Percentiles rank a stretch among this genome's conserved stretches.
Conservation (phyloP, 1,284 basidiomycete genomes). For the Phlebopus sp. region DNA sequence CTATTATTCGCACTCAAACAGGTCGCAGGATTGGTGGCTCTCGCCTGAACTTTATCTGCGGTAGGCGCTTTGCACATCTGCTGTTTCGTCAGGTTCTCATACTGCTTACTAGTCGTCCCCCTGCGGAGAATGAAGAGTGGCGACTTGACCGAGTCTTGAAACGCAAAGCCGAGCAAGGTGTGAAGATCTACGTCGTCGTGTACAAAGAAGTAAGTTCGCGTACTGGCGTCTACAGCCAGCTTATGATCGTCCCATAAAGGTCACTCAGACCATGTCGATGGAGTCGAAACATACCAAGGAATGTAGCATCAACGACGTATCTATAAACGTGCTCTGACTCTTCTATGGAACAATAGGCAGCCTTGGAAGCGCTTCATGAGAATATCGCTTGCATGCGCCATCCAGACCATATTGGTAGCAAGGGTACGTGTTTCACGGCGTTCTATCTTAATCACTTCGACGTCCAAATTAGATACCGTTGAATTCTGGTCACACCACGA, state of each 20-base stretch:
- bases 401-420: conserved; percentile 84
- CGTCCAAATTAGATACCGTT: conserved; percentile 51
- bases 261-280: conserved; percentile 88
- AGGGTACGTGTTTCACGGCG: conserved; percentile 41
- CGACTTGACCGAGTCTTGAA: conserved; percentile 81
- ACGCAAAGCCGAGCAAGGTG: conserved; percentile 87
- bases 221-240: background rate
- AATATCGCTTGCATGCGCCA: conserved; percentile 88
- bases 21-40: conserved; percentile 81
- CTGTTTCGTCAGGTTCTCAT: conserved; percentile 5
- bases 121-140: conserved; percentile 80
- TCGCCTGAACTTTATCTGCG: conserved; percentile 87
- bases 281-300: conserved; percentile 84
- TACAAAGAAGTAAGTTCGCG: conserved; percentile 71
- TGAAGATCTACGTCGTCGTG: conserved; percentile 84
- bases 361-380: conserved; percentile 77
- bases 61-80: conserved; percentile 10
- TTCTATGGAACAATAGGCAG: conserved; percentile 44
- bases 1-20: conserved; percentile 6
- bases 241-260: conserved; percentile 37
- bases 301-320: conserved; percentile 4
- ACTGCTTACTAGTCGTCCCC: conserved; percentile 60
- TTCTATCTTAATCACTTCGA: background rate
- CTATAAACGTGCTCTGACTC: background rate
- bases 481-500: conserved; percentile 87